Conservation (phyloP, 345 rosid genomes). For the Eucalyptus erythrocorys region DNA sequence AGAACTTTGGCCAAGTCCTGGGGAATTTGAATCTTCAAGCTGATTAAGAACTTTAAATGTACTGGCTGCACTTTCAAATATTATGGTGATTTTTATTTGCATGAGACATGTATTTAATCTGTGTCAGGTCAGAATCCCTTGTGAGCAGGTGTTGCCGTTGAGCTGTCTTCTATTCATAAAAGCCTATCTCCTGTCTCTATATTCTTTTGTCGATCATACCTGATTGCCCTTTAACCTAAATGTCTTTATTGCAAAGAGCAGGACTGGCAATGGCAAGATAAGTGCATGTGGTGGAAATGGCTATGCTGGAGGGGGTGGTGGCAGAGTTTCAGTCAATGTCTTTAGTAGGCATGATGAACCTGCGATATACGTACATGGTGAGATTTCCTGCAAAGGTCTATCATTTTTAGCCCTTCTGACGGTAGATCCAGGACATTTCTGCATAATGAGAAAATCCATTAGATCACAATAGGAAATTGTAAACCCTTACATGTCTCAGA, state of each 20-base stretch:
- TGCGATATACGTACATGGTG: slow-evolving; percentile 80
- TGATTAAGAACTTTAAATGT: not conserved
- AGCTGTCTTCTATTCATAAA: not conserved
- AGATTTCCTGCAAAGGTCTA: slow-evolving; percentile 3
- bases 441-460: not conserved
- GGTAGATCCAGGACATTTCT: not conserved
- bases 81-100: not conserved
- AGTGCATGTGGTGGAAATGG: slow-evolving; percentile 99
- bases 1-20: not conserved
- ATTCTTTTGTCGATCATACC: not conserved
- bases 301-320: slow-evolving; percentile 98
- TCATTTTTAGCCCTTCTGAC: not conserved
- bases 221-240: not conserved
- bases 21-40: not conserved
- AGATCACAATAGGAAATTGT: not conserved
- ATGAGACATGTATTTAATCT: not conserved
- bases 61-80: not conserved
- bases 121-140: not conserved
- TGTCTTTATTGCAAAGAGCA: slow-evolving; percentile 39
- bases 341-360: slow-evolving; percentile 98
- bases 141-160: not conserved
- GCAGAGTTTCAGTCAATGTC: slow-evolving; percentile 86
- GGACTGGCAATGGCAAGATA: slow-evolving; percentile 89
- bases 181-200: not conserved
- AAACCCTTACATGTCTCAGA: not conserved